phyloP scores from a whole-genome alignment of 2,329 filamentous ascomycete species.

The Aureobasidium melanogenum region DNA sequence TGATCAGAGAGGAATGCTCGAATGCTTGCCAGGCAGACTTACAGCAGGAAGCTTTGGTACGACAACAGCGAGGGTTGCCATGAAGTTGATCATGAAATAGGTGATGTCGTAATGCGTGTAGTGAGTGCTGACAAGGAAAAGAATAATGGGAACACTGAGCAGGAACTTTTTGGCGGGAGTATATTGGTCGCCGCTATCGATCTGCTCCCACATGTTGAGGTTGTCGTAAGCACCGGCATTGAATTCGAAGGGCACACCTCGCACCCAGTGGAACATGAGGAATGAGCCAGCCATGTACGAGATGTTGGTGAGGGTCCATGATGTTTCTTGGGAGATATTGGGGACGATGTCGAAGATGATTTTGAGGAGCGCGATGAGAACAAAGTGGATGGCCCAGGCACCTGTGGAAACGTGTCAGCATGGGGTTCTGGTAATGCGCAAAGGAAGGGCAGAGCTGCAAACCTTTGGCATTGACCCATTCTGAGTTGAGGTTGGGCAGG shows the following conservation, averaged over 20 bases:
- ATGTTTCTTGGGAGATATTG: constrained; percentile 92
- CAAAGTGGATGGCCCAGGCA: constrained; percentile 95
- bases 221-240: constrained; percentile 98
- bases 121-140: constrained; percentile 95
- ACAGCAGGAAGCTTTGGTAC: constrained; percentile 95
- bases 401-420: constrained; percentile 44
- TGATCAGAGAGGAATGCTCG: constrained; percentile 5
- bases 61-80: constrained; percentile 84
- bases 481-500: constrained; percentile 89
- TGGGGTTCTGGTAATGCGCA: not conserved
- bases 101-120: constrained; percentile 97
- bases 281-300: constrained; percentile 99
- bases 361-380: constrained; percentile 84
- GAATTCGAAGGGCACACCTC: constrained; percentile 97
- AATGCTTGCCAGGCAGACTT: constrained; percentile 31
- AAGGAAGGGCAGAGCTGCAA: constrained; percentile 17
- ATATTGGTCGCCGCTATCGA: constrained; percentile 97
- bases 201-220: constrained; percentile 99
- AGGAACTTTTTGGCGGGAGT: constrained; percentile 98
- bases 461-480: constrained; percentile 99
- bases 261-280: constrained; percentile 99
- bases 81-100: constrained; percentile 95
- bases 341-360: constrained; percentile 96
- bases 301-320: constrained; percentile 97
- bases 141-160: constrained; percentile 82